Percentiles rank a stretch among this genome's conserved stretches.
Conservation (phyloP, 495 filamentous ascomycete genomes). For the Tuber melanosporum region DNA sequence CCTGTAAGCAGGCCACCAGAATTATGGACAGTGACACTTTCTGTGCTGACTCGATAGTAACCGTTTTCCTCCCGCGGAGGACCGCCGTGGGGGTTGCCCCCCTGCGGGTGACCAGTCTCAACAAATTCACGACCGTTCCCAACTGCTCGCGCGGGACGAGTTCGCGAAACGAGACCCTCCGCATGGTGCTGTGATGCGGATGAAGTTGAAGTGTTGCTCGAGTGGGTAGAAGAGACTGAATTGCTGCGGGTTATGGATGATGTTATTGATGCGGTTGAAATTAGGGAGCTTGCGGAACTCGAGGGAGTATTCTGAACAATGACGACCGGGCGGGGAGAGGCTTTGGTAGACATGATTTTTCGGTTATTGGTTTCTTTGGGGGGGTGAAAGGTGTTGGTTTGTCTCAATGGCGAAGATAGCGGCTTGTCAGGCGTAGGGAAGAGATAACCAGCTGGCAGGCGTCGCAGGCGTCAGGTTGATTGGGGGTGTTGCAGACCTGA, state of each 20-base stretch:
- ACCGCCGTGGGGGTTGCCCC: conserved; percentile 33
- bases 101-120: conserved; percentile 25
- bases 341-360: neutral
- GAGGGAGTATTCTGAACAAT: neutral
- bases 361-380: neutral
- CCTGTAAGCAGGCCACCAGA: conserved; percentile 21
- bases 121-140: conserved; percentile 22
- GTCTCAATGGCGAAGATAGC: neutral
- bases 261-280: neutral
- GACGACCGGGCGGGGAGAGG: neutral
- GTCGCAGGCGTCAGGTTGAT: neutral
- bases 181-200: neutral
- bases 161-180: neutral
- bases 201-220: conserved; percentile 7
- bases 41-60: conserved; percentile 8
- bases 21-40: conserved; percentile 24
- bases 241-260: conserved; percentile 12
- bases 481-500: neutral
- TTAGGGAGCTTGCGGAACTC: neutral
- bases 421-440: neutral
- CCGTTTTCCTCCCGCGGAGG: conserved; percentile 16
- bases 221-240: conserved; percentile 10
- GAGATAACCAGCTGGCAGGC: too few relatives aligned
- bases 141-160: conserved; percentile 4
- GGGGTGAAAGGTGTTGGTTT: neutral